Evolutionary conservation across 805 yeast species (phyloP).

Genomic region (Alloascoidea hylecoeti): DNA sequence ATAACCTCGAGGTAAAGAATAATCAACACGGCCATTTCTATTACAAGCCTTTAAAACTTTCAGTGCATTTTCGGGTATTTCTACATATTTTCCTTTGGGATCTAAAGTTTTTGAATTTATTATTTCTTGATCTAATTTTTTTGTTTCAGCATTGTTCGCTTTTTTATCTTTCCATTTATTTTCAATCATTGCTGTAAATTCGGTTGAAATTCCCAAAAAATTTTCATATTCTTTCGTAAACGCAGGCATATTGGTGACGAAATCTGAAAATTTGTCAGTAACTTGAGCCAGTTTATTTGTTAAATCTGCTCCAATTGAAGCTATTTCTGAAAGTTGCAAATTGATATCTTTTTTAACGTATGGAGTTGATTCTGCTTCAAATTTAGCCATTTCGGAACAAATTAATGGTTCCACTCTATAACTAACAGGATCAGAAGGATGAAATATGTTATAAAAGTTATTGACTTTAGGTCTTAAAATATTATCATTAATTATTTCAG

Average conservation of each 20-base stretch:
- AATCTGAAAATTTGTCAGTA: not conserved
- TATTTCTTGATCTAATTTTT: conserved; percentile 3
- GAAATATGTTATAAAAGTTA: conserved; percentile 69
- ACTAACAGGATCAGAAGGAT: conserved; percentile 86
- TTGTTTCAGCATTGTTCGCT: too few relatives aligned
- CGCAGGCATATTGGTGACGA: not conserved
- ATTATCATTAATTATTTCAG: conserved; percentile 7
- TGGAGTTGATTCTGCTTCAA: not conserved
- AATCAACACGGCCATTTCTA: conserved; percentile 69
- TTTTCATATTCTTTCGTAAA: not conserved
- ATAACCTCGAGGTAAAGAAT: conserved; percentile 60
- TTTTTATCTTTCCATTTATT: too few relatives aligned
- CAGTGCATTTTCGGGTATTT: conserved; percentile 12
- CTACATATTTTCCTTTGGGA: conserved; percentile 11
- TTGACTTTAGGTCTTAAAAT: conserved; percentile 31
- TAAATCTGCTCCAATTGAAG: not conserved
- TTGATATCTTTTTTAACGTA: not conserved
- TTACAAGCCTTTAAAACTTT: conserved; percentile 36
- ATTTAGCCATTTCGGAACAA: not conserved
- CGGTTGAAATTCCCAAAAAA: not conserved
- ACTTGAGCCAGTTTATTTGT: not conserved
- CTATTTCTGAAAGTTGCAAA: not conserved
- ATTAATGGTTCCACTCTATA: conserved; percentile 83
- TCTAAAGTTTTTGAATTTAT: conserved; percentile 6
- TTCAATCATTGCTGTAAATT: not conserved